A percentile compares a stretch with the other conserved stretches of the same genome.
phyloP scores from a whole-genome alignment of 2,329 filamentous ascomycete species.

The Cladophialophora immunda region DNA sequence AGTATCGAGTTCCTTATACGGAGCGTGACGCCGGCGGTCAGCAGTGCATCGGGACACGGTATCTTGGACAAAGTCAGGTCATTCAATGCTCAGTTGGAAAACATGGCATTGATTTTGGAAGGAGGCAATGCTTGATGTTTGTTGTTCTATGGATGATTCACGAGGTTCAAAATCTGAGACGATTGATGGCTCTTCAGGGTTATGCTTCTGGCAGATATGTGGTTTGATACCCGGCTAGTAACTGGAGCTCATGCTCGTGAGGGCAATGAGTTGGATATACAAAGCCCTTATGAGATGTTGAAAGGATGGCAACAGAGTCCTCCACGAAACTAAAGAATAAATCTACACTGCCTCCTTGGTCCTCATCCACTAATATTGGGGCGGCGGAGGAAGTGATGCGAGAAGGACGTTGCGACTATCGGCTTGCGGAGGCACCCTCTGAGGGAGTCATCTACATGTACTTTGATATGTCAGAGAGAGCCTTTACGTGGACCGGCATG shows the following conservation, averaged over 20 bases:
- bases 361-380: too few relatives aligned
- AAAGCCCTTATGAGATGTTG: neutral
- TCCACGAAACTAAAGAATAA: too few relatives aligned
- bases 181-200: neutral
- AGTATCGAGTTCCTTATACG: conserved; percentile 55
- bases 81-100: conserved; percentile 56
- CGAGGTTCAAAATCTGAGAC: neutral
- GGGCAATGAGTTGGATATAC: neutral
- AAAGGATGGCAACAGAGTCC: neutral
- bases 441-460: too few relatives aligned
- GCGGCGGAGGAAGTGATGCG: too few relatives aligned
- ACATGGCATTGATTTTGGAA: conserved; percentile 40
- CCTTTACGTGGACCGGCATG: too few relatives aligned
- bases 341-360: too few relatives aligned
- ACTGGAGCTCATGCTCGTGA: neutral
- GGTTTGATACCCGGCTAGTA: neutral
- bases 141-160: neutral
- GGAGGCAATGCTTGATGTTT: conserved; percentile 16
- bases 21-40: conserved; percentile 52
- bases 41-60: conserved; percentile 50
- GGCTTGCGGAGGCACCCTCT: too few relatives aligned
- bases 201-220: neutral
- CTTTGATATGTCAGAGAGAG: too few relatives aligned
- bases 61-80: conserved; percentile 51
- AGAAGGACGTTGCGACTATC: too few relatives aligned